Base-by-base conservation (phyloP, 2,329 filamentous ascomycete species). In the Trichophyton rubrum region DNA sequence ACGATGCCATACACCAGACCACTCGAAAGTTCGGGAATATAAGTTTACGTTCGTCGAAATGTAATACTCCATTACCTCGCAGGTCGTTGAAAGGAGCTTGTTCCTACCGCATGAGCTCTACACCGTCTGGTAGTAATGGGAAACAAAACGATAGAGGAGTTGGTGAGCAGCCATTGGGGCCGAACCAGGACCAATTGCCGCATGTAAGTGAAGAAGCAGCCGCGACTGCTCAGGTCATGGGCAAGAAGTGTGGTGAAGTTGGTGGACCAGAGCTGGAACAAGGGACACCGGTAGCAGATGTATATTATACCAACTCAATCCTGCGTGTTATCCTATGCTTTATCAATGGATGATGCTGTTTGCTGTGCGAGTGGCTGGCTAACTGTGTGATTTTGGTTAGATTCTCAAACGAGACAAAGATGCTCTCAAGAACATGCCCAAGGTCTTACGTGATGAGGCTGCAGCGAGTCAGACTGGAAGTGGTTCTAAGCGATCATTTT, bases 181-280 rank as follows among this genome's bases (percentile, higher is more conserved):
- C 81, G 11, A 82, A 80, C 61, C 76, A 79, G 72, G 76, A 81
- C 63, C 71, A 70, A 33, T 72, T 84, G 59, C 80, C 81, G 47
- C 79, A 84, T 73, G 82, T 86, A 33, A 85, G 80, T 64, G 82
- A 87, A 68, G 85, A 88, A 70, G 84, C 84, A 35, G 80, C 80
- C 43, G 80, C 82, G 66, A 79, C 81, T 64, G 80, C 79, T 27
- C 78, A 82, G 67, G 80, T 83, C 27, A 82, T 77, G 67, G 82
- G 83, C 59, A 68, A 67, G 56, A 70, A 73, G 63, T 62, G 62
- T 40, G 64, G 63, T 38, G 74, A 78, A 59, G 72, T 78, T 60
- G 78, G 80, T 27, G 67, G 72, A 27, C 85, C 85, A 20, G 85
- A 88, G 67, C 68, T 87, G 40, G 78, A 81, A 56, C 83, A 86